A percentile compares a stretch with the other conserved stretches of the same genome.
Evolutionary conservation across 495 filamentous ascomycete species (phyloP).

Genomic region (Penicillium paradoxum): DNA sequence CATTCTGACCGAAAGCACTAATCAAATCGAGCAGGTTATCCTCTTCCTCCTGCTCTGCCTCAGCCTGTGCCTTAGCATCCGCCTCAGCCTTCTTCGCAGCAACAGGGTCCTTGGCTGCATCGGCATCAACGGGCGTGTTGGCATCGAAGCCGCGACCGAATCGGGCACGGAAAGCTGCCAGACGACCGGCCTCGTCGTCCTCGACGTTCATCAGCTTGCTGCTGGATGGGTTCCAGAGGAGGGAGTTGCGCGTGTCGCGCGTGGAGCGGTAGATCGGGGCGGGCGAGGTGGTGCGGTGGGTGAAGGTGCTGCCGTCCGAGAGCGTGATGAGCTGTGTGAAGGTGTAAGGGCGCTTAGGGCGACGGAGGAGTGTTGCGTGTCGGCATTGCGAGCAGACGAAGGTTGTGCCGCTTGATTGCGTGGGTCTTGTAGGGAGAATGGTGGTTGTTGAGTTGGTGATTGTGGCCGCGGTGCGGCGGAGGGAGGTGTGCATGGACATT

Average conservation of each 20-base stretch:
- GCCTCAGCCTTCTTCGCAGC: conserved; percentile 21
- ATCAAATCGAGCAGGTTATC: conserved; percentile 70
- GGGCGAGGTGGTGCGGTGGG: conserved; percentile 83
- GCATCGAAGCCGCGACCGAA: conserved; percentile 84
- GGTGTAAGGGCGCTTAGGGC: conserved; percentile 85
- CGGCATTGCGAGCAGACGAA: conserved; percentile 53
- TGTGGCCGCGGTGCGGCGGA: conserved; percentile 42
- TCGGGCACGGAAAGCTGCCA: conserved; percentile 75
- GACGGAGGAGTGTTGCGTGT: conserved; percentile 83
- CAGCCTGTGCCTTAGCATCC: conserved; percentile 28
- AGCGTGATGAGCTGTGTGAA: conserved; percentile 95
- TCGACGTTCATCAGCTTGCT: conserved; percentile 79
- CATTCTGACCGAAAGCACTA: conserved; percentile 52
- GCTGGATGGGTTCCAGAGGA: conserved; percentile 82
- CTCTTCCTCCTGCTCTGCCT: conserved; percentile 39
- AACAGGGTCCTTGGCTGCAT: conserved; percentile 29
- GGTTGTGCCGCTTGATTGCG: conserved; percentile 29
- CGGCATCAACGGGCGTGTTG: conserved; percentile 27
- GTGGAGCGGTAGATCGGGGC: conserved; percentile 66
- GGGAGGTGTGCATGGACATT: conserved; percentile 39
- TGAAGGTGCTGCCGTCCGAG: conserved; percentile 85
- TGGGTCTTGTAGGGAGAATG: conserved; percentile 20
- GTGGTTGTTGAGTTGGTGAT: conserved; percentile 25
- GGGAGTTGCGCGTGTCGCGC: conserved; percentile 83
- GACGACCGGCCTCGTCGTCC: conserved; percentile 88